Conservation (phyloP, 2,329 filamentous ascomycete genomes). For the Endoconidiophora polonica region DNA sequence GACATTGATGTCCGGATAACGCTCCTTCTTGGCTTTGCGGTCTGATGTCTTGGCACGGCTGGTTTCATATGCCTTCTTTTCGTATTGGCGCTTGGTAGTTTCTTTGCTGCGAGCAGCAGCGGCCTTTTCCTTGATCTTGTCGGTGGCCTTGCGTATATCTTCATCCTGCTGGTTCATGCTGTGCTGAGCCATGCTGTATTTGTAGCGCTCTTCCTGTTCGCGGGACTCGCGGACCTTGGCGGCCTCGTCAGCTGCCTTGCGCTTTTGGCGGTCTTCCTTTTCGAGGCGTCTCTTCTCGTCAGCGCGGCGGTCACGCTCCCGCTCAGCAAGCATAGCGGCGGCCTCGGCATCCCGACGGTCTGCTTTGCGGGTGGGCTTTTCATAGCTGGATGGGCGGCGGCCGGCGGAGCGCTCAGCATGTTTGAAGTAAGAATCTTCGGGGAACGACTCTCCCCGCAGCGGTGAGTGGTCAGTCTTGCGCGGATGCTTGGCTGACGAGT, state of each 20-base stretch:
- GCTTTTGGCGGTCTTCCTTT: constrained; percentile 21
- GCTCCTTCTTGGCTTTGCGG: not conserved
- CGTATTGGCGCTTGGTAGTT: not conserved
- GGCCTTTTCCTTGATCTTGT: constrained; percentile 19
- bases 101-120: constrained; percentile 20
- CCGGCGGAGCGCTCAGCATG: not conserved
- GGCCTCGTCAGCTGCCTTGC: constrained; percentile 15
- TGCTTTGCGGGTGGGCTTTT: constrained; percentile 3
- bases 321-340: not conserved
- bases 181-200: constrained; percentile 23
- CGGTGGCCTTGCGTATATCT: constrained; percentile 18
- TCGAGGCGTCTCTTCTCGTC: constrained; percentile 18
- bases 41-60: not conserved
- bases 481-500: not conserved
- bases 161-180: constrained; percentile 19
- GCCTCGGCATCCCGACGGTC: not conserved
- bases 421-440: not conserved
- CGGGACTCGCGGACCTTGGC: constrained; percentile 21
- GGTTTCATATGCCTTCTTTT: not conserved
- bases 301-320: constrained; percentile 14
- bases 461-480: not conserved
- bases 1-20: not conserved
- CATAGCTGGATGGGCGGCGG: not conserved
- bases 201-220: constrained; percentile 21
- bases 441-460: not conserved